Conservation (phyloP, 2,329 filamentous ascomycete species). For the Stagonosporopsis vannaccii region DNA sequence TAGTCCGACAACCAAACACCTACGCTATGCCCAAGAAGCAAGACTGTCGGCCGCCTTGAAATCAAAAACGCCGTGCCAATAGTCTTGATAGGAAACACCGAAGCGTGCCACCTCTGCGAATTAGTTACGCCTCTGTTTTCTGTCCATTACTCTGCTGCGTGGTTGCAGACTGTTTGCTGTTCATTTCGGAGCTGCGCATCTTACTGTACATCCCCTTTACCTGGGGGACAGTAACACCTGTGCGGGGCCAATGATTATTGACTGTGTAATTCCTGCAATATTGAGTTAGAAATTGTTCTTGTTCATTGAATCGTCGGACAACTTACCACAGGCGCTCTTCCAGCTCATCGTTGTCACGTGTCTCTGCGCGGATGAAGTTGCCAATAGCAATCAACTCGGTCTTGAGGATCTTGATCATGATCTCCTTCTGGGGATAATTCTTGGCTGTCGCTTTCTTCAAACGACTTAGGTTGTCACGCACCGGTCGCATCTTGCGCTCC, state of each 20-base stretch:
- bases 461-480: conserved; percentile 66
- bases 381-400: conserved; percentile 68
- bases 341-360: conserved; percentile 53
- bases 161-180: conserved; percentile 32
- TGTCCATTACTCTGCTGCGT: conserved; percentile 35
- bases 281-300: conserved; percentile 26
- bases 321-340: conserved; percentile 62
- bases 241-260: conserved; percentile 49
- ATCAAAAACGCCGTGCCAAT: conserved; percentile 30
- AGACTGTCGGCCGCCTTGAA: conserved; percentile 27
- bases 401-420: conserved; percentile 68
- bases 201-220: conserved; percentile 51
- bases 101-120: conserved; percentile 12
- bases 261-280: conserved; percentile 45
- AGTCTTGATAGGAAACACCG: conserved; percentile 8
- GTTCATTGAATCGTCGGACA: background rate
- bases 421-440: conserved; percentile 67
- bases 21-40: conserved; percentile 46
- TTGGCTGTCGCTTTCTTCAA: conserved; percentile 69
- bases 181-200: conserved; percentile 44
- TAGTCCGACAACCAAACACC: conserved; percentile 43
- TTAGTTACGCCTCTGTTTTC: conserved; percentile 29
- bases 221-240: conserved; percentile 37
- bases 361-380: conserved; percentile 64
- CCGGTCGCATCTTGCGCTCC: conserved; percentile 63